These are phyloP conservation scores for Gaeumannomyces tritici DNA, from an alignment of 2,329 filamentous ascomycete genomes.

Conservation along the genomic window DNA sequence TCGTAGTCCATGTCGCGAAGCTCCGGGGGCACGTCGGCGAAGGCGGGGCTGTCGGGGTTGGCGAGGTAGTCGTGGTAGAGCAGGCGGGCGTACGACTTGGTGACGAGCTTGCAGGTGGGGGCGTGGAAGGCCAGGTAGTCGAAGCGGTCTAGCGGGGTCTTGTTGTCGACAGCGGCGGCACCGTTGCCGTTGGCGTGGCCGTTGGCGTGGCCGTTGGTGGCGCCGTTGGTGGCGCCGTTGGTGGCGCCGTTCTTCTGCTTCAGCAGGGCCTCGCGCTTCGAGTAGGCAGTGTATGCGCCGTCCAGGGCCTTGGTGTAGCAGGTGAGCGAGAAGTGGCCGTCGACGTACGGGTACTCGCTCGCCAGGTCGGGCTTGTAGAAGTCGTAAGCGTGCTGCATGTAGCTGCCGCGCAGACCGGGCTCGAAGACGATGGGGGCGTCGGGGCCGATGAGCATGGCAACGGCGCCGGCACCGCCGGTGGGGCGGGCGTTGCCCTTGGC, in stretches of 20 bases:
- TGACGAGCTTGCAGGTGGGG: constrained; percentile 78
- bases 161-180: constrained; percentile 29
- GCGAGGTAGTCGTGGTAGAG: constrained; percentile 78
- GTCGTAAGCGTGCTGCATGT: constrained; percentile 79
- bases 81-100: constrained; percentile 76
- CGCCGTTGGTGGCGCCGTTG: constrained; percentile 23
- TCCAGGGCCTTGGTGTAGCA: constrained; percentile 79
- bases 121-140: constrained; percentile 78
- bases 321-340: constrained; percentile 72
- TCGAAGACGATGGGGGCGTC: constrained; percentile 69
- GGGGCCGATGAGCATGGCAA: constrained; percentile 71
- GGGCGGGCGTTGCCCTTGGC: constrained; percentile 75
- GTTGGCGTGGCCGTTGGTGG: constrained; percentile 35
- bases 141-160: constrained; percentile 67
- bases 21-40: constrained; percentile 67
- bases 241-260: constrained; percentile 20
- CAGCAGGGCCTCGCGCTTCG: constrained; percentile 57
- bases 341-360: constrained; percentile 79
- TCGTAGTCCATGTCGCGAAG: constrained; percentile 70
- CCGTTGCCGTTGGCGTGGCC: constrained; percentile 42
- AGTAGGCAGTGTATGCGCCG: constrained; percentile 72
- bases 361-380: constrained; percentile 87
- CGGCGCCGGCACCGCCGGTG: constrained; percentile 69
- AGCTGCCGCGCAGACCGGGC: constrained; percentile 68
- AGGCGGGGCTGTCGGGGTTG: constrained; percentile 56